A percentile compares a stretch with the other conserved stretches of the same genome.
phyloP scores from a whole-genome alignment of 441 rosid species.

The Populus trichocarpa region DNA sequence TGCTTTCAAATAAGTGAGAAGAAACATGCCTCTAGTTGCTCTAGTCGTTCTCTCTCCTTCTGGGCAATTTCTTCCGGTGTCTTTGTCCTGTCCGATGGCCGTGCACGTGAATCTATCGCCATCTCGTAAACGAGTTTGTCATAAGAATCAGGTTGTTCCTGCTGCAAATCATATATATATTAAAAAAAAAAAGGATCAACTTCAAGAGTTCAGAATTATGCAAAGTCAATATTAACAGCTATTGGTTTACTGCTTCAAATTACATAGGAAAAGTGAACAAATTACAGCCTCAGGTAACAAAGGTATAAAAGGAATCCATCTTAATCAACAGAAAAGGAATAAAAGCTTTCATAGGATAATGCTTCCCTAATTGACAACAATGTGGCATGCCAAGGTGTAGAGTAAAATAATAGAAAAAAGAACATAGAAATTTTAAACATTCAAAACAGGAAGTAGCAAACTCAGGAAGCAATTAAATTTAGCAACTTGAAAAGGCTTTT shows the following conservation, averaged over 20 bases:
- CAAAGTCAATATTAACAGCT: not conserved
- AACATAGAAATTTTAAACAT: not conserved
- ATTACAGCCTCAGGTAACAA: not conserved
- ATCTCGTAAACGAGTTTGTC: constrained; percentile 51
- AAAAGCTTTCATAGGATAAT: constrained; percentile 5
- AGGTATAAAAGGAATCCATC: not conserved
- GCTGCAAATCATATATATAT: constrained; percentile 14
- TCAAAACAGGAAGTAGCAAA: not conserved
- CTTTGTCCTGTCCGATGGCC: constrained; percentile 80
- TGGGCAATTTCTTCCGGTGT: constrained; percentile 93
- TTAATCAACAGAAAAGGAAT: not conserved
- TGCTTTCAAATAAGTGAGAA: not conserved
- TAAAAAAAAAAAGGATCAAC: no score
- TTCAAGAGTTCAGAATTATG: not conserved
- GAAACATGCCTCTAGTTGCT: constrained; percentile 64
- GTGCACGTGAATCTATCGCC: constrained; percentile 71
- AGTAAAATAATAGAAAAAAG: not conserved
- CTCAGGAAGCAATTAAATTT: not conserved
- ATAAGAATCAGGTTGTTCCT: constrained; percentile 56
- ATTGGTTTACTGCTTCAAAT: not conserved
- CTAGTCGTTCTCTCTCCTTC: constrained; percentile 73
- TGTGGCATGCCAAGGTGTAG: not conserved
- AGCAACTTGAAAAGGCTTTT: not conserved
- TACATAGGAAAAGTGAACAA: not conserved
- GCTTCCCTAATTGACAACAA: constrained; percentile 10